phyloP scores from a whole-genome alignment of 345 rosid species.

The Camelina laxa region DNA sequence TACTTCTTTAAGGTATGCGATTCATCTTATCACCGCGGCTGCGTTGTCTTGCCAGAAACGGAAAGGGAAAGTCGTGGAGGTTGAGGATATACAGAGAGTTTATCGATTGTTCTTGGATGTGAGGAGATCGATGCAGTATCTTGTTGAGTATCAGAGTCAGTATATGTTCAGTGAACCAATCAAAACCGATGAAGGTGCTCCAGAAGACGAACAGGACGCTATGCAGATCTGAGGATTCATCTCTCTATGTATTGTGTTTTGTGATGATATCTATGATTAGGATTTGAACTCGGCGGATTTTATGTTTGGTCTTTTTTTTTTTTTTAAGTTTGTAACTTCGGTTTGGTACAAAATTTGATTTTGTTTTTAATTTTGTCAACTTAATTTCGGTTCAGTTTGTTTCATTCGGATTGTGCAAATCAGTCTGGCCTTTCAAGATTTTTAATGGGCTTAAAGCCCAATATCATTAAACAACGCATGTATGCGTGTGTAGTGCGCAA shows the following conservation, averaged over 20 bases:
- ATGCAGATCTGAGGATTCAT: conserved; percentile 48
- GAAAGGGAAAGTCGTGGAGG: conserved; percentile 77
- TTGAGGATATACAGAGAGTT: conserved; percentile 73
- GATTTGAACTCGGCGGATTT: conserved; percentile 2
- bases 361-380: not conserved
- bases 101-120: conserved; percentile 86
- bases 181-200: conserved; percentile 42
- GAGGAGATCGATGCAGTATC: conserved; percentile 89
- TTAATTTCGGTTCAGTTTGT: not conserved
- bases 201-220: conserved; percentile 51
- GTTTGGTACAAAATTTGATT: not conserved
- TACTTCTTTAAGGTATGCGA: conserved; percentile 91
- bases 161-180: conserved; percentile 82
- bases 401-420: not conserved
- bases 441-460: conserved; percentile 9
- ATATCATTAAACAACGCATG: not conserved
- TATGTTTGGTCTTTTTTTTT: conserved; percentile 10
- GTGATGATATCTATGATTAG: conserved; percentile 4
- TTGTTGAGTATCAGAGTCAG: conserved; percentile 80
- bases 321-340: not conserved
- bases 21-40: conserved; percentile 83
- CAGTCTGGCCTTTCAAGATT: not conserved
- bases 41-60: conserved; percentile 86
- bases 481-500: conserved; percentile 9
- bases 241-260: not conserved